Evolutionary conservation across 169 alveolate species (phyloP), one percentile per base, ranked within the genome.

Genomic region (Plasmodium gallinaceum): DNA sequence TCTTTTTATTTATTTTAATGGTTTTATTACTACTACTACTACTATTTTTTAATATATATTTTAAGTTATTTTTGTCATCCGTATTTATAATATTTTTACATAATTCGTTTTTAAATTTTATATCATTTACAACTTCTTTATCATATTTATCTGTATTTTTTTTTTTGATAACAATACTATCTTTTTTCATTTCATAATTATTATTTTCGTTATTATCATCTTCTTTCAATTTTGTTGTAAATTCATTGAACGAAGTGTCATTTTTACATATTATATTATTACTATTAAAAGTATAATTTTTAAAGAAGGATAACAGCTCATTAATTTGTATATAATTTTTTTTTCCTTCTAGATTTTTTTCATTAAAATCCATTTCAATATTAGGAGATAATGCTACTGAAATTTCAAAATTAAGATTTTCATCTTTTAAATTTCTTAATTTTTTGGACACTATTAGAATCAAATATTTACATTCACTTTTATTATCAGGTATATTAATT

Each of bases 371-470:
- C n/a, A 43, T 37, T 18, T 37, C 43, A 12, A 8, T 26, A 26
- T 54, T 68, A n/a, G 20, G 16, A 9, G 71, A 74, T 16, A 69
- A 14, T 54, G 85, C 83, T 12, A 60, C 72, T 22, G 48, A 9
- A 43, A 83, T 43, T 32, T 68, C 61, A 66, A 83, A 43, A 37
- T 42, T 18, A 12, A 83, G 60, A 61, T 68, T 48, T 62, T 52
- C 24, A 7, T 46, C 73, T 16, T 14, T 39, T 42, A 42, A 7
- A 37, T 32, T 54, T 46, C 52, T 8, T n/a, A 68, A 12, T 32
- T 68, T 68, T 83, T 68, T 83, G 7, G 83, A 22, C 12, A 69
- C 70, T 43, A 83, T 37, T 58, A 83, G 45, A 43, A 83, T 66
- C 3, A 83, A 42, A 62, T 83, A 83, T 16, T 42, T 54, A 24